Base-by-base conservation (phyloP, 2,329 filamentous ascomycete species). In the Trichoderma oligosporum region DNA sequence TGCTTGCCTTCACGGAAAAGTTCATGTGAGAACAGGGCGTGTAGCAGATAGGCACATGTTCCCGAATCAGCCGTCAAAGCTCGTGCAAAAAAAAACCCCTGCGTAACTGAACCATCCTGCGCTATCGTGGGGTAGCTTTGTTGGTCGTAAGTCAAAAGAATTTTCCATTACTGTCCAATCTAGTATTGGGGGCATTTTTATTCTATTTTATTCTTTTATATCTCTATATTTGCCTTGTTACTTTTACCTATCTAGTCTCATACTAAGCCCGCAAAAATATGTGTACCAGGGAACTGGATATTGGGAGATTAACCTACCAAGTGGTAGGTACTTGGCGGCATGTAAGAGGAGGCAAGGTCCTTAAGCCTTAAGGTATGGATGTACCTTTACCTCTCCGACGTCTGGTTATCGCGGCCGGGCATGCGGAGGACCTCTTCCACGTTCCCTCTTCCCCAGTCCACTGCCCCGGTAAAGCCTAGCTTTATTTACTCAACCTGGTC, bases 391-490 rank as follows among this genome's bases (percentile, higher is more conserved):
- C 12, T 36, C 7, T 36, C 35, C 16, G 45, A 33, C 46, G 31
- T 25, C 51, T 46, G 31, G 31, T 33, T 41, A 41, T 46, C 56
- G 35, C 56, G 48, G 56, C 56, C 56, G 56, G 56, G 39, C 56
- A 33, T 45, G 48, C 56, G 56, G 56, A 58, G 47, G 48, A 53
- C 25, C 41, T 20, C 31, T 46, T 46, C 41, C 41, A 45, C 51
- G 41, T 46, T 47, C 25, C 41, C 41, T 31, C 41, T 9, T 46
- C 27, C 44, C 16, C 29, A 20, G 12, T 46, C 41, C 31, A 20
- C 36, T 31, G 16, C 33, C 56, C 56, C 35, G 56, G 56, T 18
- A 54, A 33, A 39, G 41, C 16, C 35, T 47, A 24, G 45, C 11
- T 22, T 31, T 41, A 24, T 57, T 53, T 41, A 46, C 25, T 36